These are phyloP conservation scores for Lichtheimia ramosa DNA, from an alignment of 371 early-diverging fungal genomes.

Conservation along the genomic window DNA sequence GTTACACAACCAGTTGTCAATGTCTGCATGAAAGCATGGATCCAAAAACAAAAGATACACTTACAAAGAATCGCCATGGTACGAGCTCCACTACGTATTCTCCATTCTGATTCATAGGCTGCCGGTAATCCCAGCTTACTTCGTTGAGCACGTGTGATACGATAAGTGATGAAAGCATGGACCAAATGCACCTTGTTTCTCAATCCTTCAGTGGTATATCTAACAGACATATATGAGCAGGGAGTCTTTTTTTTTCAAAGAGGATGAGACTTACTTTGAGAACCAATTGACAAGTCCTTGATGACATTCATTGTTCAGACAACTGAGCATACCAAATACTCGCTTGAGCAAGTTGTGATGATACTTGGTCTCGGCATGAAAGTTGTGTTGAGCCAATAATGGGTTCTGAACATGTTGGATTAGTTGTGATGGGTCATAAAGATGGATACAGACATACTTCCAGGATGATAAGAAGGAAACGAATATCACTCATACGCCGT, in stretches of 20 bases:
- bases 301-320: constrained; percentile 75
- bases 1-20: constrained; percentile 10
- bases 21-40: not conserved
- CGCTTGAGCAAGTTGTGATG: constrained; percentile 74
- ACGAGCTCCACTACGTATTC: constrained; percentile 80
- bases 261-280: constrained; percentile 43
- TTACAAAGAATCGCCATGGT: constrained; percentile 87
- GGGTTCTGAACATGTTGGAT: constrained; percentile 54
- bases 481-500: constrained; percentile 59
- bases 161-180: constrained; percentile 78
- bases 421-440: not conserved
- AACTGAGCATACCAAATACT: constrained; percentile 73
- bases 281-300: constrained; percentile 82
- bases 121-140: constrained; percentile 33
- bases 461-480: constrained; percentile 79
- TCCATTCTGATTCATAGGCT: constrained; percentile 81
- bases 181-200: constrained; percentile 75
- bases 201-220: constrained; percentile 63
- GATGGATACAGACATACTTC: constrained; percentile 54
- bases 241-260: not conserved
- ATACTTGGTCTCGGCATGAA: constrained; percentile 66
- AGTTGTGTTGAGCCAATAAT: constrained; percentile 63
- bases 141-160: constrained; percentile 63
- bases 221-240: constrained; percentile 15
- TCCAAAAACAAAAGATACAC: constrained; percentile 6